These are phyloP conservation scores for Atkinsonella hypoxylon DNA, from an alignment of 2,329 filamentous ascomycete genomes.

Conservation along the genomic window DNA sequence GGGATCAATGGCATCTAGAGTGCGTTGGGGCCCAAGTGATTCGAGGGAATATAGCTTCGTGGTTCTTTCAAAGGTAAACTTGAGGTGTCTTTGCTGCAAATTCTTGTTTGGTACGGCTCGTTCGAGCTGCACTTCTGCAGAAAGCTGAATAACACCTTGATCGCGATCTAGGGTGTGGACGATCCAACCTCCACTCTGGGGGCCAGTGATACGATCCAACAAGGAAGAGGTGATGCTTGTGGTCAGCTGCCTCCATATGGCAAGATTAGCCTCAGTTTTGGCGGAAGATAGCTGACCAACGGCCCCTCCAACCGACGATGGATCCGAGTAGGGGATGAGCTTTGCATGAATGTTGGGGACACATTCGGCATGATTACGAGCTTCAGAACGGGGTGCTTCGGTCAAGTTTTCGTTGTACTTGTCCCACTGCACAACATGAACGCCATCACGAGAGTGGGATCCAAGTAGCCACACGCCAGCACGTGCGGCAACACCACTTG, in stretches of 20 bases:
- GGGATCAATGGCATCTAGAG: slow-evolving; percentile 34
- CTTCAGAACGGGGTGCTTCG: slow-evolving; percentile 34
- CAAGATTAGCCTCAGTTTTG: slow-evolving; percentile 14
- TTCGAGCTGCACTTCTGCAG: slow-evolving; percentile 28
- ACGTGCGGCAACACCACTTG: slow-evolving; percentile 33
- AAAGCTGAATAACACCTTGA: slow-evolving; percentile 28
- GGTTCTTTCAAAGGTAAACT: slow-evolving; percentile 34
- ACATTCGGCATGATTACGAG: slow-evolving; percentile 30
- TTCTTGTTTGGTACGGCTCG: slow-evolving; percentile 22
- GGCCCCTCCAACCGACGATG: slow-evolving; percentile 14
- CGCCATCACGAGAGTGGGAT: slow-evolving; percentile 16
- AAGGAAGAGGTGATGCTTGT: slow-evolving; percentile 31
- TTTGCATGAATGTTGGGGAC: slow-evolving; percentile 26
- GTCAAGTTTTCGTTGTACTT: slow-evolving; percentile 40
- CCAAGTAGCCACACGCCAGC: slow-evolving; percentile 46
- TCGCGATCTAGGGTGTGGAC: slow-evolving; percentile 42
- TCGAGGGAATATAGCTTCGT: slow-evolving; percentile 29
- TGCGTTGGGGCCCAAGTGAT: slow-evolving; percentile 25
- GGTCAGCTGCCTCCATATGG: slow-evolving; percentile 42
- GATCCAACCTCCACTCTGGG: slow-evolving; percentile 32
- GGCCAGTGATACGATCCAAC: slow-evolving; percentile 35
- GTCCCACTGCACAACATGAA: slow-evolving; percentile 44
- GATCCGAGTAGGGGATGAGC: slow-evolving; percentile 34
- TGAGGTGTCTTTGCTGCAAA: slow-evolving; percentile 28
- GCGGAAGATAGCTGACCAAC: slow-evolving; percentile 10